These are phyloP conservation scores for Lactarius hatsudake DNA, from an alignment of 768 basidiomycete species.

Conservation along the genomic window DNA sequence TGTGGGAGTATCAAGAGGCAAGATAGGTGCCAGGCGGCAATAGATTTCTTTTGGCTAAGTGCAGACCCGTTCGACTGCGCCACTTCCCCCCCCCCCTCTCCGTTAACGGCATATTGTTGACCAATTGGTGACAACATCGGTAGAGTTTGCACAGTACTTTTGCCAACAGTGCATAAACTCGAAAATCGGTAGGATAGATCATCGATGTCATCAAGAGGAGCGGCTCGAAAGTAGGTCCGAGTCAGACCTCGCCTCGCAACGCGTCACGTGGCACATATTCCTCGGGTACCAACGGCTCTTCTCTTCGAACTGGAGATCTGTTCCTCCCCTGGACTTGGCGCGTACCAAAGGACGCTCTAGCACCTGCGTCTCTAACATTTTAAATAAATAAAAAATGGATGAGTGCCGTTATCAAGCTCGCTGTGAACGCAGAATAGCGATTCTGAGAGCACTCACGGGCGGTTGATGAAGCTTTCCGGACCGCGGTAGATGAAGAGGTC, in stretches of 20 bases:
- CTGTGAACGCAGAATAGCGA: too few relatives aligned
- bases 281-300: neutral
- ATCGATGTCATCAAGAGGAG: neutral
- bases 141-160: neutral
- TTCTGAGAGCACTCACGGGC: slow-evolving; percentile 41
- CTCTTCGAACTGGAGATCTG: neutral
- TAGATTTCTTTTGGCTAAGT: neutral
- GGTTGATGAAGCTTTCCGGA: slow-evolving; percentile 52
- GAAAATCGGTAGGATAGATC: neutral
- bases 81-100: too few relatives aligned
- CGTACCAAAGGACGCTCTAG: neutral
- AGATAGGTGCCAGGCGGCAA: neutral
- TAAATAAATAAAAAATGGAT: too few relatives aligned
- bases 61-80: too few relatives aligned
- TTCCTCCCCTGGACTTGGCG: neutral
- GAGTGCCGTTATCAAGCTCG: neutral
- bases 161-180: neutral
- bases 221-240: neutral
- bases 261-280: neutral
- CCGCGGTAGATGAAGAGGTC: slow-evolving; percentile 58
- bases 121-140: neutral
- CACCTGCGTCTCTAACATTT: neutral
- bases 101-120: neutral
- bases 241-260: slow-evolving; percentile 7
- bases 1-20: neutral